These are phyloP conservation scores for Alternaria triticina DNA, from an alignment of 2,329 filamentous ascomycete species.

Conservation along the genomic window DNA sequence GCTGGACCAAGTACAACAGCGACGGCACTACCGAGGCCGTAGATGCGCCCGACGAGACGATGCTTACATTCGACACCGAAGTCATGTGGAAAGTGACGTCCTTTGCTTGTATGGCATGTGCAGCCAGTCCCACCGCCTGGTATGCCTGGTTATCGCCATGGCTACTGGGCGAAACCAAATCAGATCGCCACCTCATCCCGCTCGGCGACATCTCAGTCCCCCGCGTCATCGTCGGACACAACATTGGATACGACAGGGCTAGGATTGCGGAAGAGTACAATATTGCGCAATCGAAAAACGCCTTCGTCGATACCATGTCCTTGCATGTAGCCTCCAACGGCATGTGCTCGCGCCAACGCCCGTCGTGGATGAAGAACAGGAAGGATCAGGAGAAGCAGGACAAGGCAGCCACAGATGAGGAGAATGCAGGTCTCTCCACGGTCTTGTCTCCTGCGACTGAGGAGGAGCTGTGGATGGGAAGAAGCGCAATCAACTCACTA, in stretches of 20 bases:
- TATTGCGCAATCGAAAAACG: constrained; percentile 79
- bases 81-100: constrained; percentile 93
- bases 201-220: constrained; percentile 76
- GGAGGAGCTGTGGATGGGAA: constrained; percentile 92
- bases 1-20: constrained; percentile 90
- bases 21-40: constrained; percentile 77
- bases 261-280: constrained; percentile 89
- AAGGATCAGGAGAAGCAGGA: constrained; percentile 87
- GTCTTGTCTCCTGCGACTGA: constrained; percentile 54
- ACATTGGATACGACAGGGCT: constrained; percentile 92
- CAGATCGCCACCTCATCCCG: constrained; percentile 81
- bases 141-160: constrained; percentile 98
- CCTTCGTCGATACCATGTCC: constrained; percentile 97
- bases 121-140: constrained; percentile 87
- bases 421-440: constrained; percentile 56
- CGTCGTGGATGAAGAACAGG: constrained; percentile 96
- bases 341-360: constrained; percentile 96
- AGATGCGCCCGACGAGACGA: constrained; percentile 76
- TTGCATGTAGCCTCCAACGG: constrained; percentile 97
- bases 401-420: constrained; percentile 73
- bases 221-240: constrained; percentile 89
- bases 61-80: constrained; percentile 94
- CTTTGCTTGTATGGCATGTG: constrained; percentile 96
- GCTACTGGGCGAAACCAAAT: constrained; percentile 81
- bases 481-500: constrained; percentile 93